A percentile compares a stretch with the other conserved stretches of the same genome.
Conservation (phyloP, 352 stramenopile genomes). For the Phytophthora cactorum region DNA sequence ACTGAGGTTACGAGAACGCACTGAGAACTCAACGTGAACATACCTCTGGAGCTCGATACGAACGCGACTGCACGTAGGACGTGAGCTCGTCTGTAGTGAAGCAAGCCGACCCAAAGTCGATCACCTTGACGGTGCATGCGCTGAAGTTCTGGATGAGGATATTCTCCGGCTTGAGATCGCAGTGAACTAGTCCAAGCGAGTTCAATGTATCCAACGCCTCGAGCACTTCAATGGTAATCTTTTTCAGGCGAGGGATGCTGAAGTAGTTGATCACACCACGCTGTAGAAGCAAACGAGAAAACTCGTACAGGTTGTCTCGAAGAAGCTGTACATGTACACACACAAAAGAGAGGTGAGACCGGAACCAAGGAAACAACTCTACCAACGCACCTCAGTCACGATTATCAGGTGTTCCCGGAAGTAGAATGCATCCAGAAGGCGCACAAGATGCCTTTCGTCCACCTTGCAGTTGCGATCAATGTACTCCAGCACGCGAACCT, state of each 20-base stretch:
- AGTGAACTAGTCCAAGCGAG: slow-evolving; percentile 95
- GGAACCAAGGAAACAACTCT: background rate
- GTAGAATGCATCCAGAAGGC: slow-evolving; percentile 96
- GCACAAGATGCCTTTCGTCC: slow-evolving; percentile 93
- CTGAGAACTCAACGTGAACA: slow-evolving; percentile 22
- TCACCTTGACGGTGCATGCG: slow-evolving; percentile 95
- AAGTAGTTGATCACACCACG: slow-evolving; percentile 94
- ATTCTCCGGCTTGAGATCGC: slow-evolving; percentile 99
- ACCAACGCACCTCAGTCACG: slow-evolving; percentile 92
- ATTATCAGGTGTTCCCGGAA: slow-evolving; percentile 96
- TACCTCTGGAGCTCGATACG: slow-evolving; percentile 97
- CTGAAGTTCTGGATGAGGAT: slow-evolving; percentile 91
- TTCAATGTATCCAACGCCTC: slow-evolving; percentile 88
- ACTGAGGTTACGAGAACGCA: slow-evolving; percentile 40
- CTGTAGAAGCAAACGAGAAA: slow-evolving; percentile 88
- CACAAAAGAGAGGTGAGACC: slow-evolving; percentile 6
- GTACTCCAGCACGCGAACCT: slow-evolving; percentile 80
- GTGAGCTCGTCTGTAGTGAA: slow-evolving; percentile 94
- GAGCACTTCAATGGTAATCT: slow-evolving; percentile 96
- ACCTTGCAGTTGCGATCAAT: slow-evolving; percentile 82
- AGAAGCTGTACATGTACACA: slow-evolving; percentile 68
- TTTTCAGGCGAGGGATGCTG: slow-evolving; percentile 91
- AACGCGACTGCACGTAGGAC: slow-evolving; percentile 98
- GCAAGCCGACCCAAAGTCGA: slow-evolving; percentile 99
- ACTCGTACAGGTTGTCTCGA: slow-evolving; percentile 98